Base-by-base conservation (phyloP, 2,329 filamentous ascomycete genomes). In the Cercospora sesami region DNA sequence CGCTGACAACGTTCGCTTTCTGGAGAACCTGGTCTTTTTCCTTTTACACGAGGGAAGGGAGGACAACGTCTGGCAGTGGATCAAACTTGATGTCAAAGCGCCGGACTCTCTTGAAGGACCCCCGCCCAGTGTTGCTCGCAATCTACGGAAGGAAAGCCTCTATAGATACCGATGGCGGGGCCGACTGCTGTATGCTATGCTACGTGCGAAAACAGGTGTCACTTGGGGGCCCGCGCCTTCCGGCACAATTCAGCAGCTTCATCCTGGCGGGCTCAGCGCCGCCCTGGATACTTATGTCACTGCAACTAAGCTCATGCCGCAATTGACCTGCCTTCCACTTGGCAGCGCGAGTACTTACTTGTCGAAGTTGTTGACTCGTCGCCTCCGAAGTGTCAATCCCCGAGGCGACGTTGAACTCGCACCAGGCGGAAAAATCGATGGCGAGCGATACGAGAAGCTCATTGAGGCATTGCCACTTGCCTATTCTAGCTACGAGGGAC, bases 11-110 rank as follows among this genome's bases (percentile, higher is more conserved):
- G 8, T 66, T 6, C 39, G 26, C 1, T 72, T 79, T 23, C 51
- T 70, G 5, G 59, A 71, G 5, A 59, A 71, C 4, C 60, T 79
- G 21, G 69, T 74, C 10, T 68, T 66, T 14, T 71, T 75, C 48
- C 51, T 77, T 7, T 58, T 78, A 4, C 64, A 64, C 16, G 77
- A 79, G 65, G 73, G 73, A 16, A 68, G 65, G 7, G 73, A 77
- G 36, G 61, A 74, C 9, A 69, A 70, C 21, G 60, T 79, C 1
- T 79, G 75, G 76, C 67, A 75, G 14, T 77, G 74, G 74, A 42
- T 78, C 1, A 63, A 73, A 3, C 48, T 73, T 12, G 75, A 76
- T 61, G 57, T 70, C 23, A 26, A 33, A 55, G 51, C 63, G 9
- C 23, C 64, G n/a, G 67, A 39, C 30, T 21, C 39, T 21, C 33